Conservation (phyloP, 1,284 basidiomycete species). For the Boletus smithii region DNA sequence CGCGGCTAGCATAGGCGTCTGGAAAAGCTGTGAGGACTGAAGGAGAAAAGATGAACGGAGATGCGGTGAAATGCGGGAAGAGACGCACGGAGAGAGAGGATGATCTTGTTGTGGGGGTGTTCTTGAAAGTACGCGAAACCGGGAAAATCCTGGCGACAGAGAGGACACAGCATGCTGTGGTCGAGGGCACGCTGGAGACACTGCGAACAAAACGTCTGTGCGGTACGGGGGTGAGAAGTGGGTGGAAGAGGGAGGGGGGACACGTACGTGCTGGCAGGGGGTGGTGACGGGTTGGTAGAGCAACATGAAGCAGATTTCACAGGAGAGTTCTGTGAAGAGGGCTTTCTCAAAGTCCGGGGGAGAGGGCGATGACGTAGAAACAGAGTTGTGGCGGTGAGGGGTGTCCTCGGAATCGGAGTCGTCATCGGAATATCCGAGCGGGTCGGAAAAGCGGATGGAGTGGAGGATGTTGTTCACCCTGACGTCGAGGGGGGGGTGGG, state of each 20-base stretch:
- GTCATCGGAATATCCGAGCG: slow-evolving; percentile 25
- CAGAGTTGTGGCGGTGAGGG: slow-evolving; percentile 19
- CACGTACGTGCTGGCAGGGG: slow-evolving; percentile 88
- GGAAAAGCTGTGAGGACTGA: slow-evolving; percentile 66
- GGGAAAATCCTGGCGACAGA: slow-evolving; percentile 80
- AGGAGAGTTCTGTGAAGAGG: slow-evolving; percentile 72
- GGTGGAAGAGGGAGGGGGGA: slow-evolving; percentile 6
- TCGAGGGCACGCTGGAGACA: slow-evolving; percentile 90
- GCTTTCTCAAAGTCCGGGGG: slow-evolving; percentile 72
- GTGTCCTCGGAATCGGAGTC: slow-evolving; percentile 26
- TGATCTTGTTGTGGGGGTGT: slow-evolving; percentile 64
- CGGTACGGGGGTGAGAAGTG: slow-evolving; percentile 14
- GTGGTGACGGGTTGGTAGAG: slow-evolving; percentile 87
- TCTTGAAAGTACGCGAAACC: slow-evolving; percentile 79
- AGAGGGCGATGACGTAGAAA: slow-evolving; percentile 24
- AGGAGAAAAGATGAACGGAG: slow-evolving; percentile 14
- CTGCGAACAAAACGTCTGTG: slow-evolving; percentile 83
- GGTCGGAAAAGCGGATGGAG: slow-evolving; percentile 36
- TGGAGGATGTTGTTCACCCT: slow-evolving; percentile 59
- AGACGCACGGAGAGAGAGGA: slow-evolving; percentile 65
- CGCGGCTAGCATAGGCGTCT: slow-evolving; percentile 52
- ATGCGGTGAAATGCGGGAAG: slow-evolving; percentile 3
- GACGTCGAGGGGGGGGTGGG: slow-evolving; percentile 47
- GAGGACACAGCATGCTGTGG: slow-evolving; percentile 77
- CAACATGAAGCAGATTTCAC: slow-evolving; percentile 87